Conservation (phyloP, 2,329 filamentous ascomycete genomes). For the Fusarium begoniae region DNA sequence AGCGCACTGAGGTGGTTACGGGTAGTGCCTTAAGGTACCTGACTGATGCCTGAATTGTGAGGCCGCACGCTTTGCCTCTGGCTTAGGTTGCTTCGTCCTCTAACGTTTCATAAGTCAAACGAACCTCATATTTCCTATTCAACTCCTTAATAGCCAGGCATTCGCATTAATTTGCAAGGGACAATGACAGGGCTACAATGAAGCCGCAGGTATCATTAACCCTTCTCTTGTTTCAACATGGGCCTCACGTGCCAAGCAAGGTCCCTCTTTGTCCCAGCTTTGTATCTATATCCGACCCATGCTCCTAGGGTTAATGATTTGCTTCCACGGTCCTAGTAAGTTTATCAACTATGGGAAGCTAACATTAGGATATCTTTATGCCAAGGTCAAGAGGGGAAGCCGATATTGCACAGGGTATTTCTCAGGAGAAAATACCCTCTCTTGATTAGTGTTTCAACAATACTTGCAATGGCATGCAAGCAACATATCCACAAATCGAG, state of each 20-base stretch:
- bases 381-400: neutral
- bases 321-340: neutral
- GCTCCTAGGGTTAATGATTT: neutral
- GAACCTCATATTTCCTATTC: constrained; percentile 6
- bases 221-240: constrained; percentile 22
- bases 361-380: neutral
- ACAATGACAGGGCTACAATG: neutral
- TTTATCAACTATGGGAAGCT: neutral
- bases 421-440: neutral
- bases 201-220: constrained; percentile 1
- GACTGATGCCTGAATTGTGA: constrained; percentile 1
- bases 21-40: neutral
- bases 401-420: neutral
- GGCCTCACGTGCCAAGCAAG: constrained; percentile 18
- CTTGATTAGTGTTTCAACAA: neutral
- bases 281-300: constrained; percentile 5
- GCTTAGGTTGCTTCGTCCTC: neutral
- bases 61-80: neutral
- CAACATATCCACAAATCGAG: constrained; percentile 19
- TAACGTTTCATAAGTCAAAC: constrained; percentile 21
- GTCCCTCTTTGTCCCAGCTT: constrained; percentile 9
- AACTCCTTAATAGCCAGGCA: constrained; percentile 14
- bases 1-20: neutral
- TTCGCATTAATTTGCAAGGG: constrained; percentile 26
- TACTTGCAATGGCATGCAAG: neutral